Evolutionary conservation across 345 rosid species (phyloP).

Genomic region (Limnanthes douglasii): DNA sequence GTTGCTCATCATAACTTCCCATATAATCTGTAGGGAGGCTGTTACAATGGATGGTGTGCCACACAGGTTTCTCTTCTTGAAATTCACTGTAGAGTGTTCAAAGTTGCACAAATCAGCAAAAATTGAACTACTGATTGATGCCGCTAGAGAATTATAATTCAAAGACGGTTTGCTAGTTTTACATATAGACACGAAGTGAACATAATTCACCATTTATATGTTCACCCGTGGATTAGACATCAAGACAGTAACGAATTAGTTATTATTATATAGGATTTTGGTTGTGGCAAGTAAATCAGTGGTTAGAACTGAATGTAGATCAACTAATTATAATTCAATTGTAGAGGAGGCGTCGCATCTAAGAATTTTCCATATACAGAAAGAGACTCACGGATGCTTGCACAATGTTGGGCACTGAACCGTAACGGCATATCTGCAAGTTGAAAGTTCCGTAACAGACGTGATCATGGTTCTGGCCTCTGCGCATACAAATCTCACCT

Average conservation of each 20-base stretch:
- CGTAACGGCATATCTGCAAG: constrained; percentile 91
- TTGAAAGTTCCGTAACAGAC: constrained; percentile 83
- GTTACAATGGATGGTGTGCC: constrained; percentile 81
- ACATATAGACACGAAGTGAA: constrained; percentile 3
- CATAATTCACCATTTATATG: not conserved
- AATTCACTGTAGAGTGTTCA: constrained; percentile 36
- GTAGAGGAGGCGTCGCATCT: too few species aligned
- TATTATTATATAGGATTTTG: not conserved
- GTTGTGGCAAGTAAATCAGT: not conserved
- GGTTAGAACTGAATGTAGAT: too few species aligned
- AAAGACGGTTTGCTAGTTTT: not conserved
- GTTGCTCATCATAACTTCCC: too few species aligned
- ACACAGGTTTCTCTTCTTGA: constrained; percentile 85
- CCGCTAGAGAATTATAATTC: not conserved
- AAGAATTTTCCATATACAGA: too few species aligned
- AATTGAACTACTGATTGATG: not conserved
- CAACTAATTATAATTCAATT: too few species aligned
- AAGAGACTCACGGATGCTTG: constrained; percentile 71
- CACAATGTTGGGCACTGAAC: constrained; percentile 72
- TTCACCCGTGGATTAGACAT: not conserved
- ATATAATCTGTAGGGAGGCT: too few species aligned
- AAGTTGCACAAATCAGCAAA: constrained; percentile 3
- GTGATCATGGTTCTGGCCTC: constrained; percentile 85
- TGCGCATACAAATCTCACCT: constrained; percentile 95
- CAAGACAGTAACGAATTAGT: too few species aligned